phyloP scores from a whole-genome alignment of 202 grass and related monocot species.

The Musa balbisiana region DNA sequence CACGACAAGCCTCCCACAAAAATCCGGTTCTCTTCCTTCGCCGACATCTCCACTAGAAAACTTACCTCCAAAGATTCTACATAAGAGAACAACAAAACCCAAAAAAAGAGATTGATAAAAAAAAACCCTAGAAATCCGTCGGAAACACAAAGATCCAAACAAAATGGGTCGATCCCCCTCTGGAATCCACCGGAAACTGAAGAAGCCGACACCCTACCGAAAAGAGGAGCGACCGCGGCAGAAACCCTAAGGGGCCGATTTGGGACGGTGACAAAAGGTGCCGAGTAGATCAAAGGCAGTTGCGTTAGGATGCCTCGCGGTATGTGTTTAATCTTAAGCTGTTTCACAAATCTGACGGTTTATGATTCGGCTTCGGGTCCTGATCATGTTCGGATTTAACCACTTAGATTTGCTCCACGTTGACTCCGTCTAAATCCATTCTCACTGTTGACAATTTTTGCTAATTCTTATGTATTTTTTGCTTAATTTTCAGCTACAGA shows the following conservation, averaged over 20 bases:
- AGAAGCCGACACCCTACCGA: neutral
- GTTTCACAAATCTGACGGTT: neutral
- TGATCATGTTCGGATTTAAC: too few species aligned
- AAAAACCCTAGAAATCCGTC: too few species aligned
- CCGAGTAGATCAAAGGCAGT: neutral
- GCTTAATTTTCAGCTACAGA: too few species aligned
- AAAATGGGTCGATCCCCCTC: too few species aligned
- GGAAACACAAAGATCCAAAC: too few species aligned
- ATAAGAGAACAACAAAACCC: too few species aligned
- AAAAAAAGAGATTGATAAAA: too few species aligned
- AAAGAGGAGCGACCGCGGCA: neutral
- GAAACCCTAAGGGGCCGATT: neutral
- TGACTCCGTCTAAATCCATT: too few species aligned
- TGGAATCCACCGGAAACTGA: too few species aligned
- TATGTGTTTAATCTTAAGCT: neutral
- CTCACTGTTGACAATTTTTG: too few species aligned
- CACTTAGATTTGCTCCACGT: too few species aligned
- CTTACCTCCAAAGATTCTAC: neutral
- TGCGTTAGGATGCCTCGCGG: neutral
- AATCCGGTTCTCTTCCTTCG: slow-evolving; percentile 65
- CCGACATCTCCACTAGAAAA: slow-evolving; percentile 28
- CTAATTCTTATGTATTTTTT: too few species aligned
- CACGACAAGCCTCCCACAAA: slow-evolving; percentile 70
- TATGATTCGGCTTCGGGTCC: neutral
- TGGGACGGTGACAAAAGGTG: neutral